These are phyloP conservation scores for Delphinella strobiligena DNA, from an alignment of 2,329 filamentous ascomycete genomes.

Conservation along the genomic window DNA sequence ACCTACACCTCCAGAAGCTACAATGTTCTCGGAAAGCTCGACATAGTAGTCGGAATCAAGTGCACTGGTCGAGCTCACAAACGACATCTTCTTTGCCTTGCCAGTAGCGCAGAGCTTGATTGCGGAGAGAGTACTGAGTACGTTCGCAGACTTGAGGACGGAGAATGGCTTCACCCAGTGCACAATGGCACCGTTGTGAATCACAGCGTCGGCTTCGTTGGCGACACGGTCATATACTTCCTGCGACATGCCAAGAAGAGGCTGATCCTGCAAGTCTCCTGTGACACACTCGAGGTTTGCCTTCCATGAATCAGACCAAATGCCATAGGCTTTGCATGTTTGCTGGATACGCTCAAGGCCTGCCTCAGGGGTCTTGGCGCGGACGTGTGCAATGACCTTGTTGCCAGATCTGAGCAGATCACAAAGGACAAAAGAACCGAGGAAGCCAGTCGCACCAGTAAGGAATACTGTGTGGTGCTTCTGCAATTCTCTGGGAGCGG, in stretches of 20 bases:
- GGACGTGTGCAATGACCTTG: conserved; percentile 64
- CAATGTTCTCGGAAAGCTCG: conserved; percentile 52
- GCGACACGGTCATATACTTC: conserved; percentile 53
- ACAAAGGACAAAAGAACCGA: conserved; percentile 67
- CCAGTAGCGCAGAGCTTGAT: conserved; percentile 65
- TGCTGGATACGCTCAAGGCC: conserved; percentile 53
- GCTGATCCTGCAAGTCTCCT: conserved; percentile 59
- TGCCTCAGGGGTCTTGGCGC: conserved; percentile 49
- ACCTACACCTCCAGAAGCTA: conserved; percentile 48
- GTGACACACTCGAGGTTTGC: conserved; percentile 53
- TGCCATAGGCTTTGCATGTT: conserved; percentile 62
- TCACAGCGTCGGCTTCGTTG: conserved; percentile 53
- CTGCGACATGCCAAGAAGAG: conserved; percentile 59
- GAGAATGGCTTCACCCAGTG: conserved; percentile 77
- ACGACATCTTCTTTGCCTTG: conserved; percentile 67
- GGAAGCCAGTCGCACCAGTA: conserved; percentile 82
- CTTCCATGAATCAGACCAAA: conserved; percentile 63
- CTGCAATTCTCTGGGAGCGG: conserved; percentile 16
- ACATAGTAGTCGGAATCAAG: conserved; percentile 77
- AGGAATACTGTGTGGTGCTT: conserved; percentile 55
- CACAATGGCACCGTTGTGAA: conserved; percentile 68
- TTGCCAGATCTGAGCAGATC: conserved; percentile 50
- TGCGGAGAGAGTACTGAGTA: conserved; percentile 66
- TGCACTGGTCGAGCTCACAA: conserved; percentile 71
- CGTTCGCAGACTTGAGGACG: conserved; percentile 60